A percentile compares a stretch with the other conserved stretches of the same genome.
phyloP scores from a whole-genome alignment of 352 stramenopile genomes.

The Achlya hypogyna region DNA sequence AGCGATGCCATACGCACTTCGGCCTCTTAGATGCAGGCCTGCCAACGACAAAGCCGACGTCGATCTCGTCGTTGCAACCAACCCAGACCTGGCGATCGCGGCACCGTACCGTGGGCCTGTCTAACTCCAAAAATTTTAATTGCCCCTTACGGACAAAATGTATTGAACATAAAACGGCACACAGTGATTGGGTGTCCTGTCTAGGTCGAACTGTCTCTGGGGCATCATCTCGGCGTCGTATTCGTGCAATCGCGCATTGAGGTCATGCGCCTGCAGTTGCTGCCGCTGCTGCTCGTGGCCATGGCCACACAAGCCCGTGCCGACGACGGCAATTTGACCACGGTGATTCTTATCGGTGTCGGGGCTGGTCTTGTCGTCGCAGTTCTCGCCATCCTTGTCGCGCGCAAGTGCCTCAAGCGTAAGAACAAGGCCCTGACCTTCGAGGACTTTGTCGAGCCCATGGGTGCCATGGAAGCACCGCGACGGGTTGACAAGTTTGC shows the following conservation, averaged over 20 bases:
- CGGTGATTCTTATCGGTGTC: constrained; percentile 9
- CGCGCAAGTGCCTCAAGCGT: neutral
- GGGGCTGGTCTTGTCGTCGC: constrained; percentile 10
- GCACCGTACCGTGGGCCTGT: too few species aligned
- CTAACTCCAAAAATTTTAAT: too few species aligned
- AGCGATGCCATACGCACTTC: too few species aligned
- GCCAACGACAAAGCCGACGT: too few species aligned
- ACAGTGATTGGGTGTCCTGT: neutral
- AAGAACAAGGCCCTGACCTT: constrained; percentile 1
- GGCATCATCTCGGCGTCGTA: neutral
- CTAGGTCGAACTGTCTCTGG: neutral
- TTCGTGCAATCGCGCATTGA: neutral
- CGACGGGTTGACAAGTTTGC: too few species aligned
- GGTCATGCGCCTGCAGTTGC: neutral
- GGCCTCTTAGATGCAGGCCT: too few species aligned
- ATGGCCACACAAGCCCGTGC: neutral
- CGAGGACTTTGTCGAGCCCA: constrained; percentile 19
- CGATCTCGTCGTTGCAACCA: too few species aligned
- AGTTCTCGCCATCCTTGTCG: neutral
- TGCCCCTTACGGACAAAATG: too few species aligned
- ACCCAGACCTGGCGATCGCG: too few species aligned
- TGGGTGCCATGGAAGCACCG: neutral
- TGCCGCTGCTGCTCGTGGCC: neutral
- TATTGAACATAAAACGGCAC: too few species aligned
- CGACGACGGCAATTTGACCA: neutral